Conservation (phyloP, 2,329 filamentous ascomycete species). For the Drechslera avenae region DNA sequence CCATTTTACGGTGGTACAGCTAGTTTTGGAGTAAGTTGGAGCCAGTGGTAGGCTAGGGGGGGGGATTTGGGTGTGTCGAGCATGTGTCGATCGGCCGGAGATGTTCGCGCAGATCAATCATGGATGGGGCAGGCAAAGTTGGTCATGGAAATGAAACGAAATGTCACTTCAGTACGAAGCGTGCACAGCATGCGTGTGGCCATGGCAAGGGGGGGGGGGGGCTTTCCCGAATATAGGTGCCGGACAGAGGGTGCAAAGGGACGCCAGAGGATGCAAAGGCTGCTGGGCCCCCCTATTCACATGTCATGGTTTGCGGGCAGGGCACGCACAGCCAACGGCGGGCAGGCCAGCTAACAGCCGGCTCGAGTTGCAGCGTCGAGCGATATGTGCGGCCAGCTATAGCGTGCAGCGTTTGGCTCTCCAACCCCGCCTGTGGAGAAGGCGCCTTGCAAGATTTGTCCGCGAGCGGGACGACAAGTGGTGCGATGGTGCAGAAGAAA, state of each 20-base stretch:
- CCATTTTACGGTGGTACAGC: background rate
- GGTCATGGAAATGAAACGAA: too few relatives aligned
- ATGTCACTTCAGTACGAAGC: too few relatives aligned
- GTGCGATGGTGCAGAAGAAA: too few relatives aligned
- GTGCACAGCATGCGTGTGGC: too few relatives aligned
- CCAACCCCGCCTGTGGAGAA: background rate
- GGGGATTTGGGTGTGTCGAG: background rate
- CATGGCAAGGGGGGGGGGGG: too few relatives aligned
- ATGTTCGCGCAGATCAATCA: slow-evolving; percentile 4
- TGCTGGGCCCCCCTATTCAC: background rate
- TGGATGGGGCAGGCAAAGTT: background rate
- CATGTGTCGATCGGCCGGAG: slow-evolving; percentile 3
- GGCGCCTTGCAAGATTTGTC: background rate
- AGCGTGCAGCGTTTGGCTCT: background rate
- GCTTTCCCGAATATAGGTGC: too few relatives aligned
- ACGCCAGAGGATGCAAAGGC: too few relatives aligned
- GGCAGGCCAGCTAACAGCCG: too few relatives aligned
- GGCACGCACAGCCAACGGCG: too few relatives aligned
- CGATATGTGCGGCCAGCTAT: background rate
- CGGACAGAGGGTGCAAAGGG: too few relatives aligned
- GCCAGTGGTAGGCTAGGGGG: background rate
- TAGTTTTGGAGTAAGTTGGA: background rate
- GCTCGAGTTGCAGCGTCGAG: background rate
- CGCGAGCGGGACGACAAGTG: too few relatives aligned
- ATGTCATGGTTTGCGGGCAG: too few relatives aligned